phyloP scores from a whole-genome alignment of 208 protist genomes.

The Wallacemonas sp. region DNA sequence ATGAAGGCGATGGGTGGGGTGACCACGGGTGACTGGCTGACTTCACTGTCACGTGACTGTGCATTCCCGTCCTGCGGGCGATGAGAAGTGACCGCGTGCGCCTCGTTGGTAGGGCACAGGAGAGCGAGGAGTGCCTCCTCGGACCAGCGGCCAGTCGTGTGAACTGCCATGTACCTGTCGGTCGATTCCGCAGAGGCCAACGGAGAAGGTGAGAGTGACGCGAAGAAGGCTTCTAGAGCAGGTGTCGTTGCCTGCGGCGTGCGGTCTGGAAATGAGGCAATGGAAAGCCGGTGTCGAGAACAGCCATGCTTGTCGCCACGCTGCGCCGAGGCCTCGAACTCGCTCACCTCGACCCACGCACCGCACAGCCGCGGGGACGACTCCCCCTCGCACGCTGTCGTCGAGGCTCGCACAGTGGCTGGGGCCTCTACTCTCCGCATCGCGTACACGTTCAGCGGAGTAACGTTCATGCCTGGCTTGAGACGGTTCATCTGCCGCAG shows the following conservation, averaged over 20 bases:
- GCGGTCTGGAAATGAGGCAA: too few relatives aligned
- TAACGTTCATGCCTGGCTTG: slow-evolving; percentile 47
- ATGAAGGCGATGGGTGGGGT: slow-evolving; percentile 33
- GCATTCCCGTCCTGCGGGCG: too few relatives aligned
- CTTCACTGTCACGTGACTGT: too few relatives aligned
- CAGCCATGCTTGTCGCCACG: too few relatives aligned
- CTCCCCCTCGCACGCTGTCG: not conserved
- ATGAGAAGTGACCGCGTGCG: too few relatives aligned
- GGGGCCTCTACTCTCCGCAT: too few relatives aligned
- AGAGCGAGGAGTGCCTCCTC: not conserved
- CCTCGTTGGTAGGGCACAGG: too few relatives aligned
- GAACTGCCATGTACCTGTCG: slow-evolving; percentile 8
- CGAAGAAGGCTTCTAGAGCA: not conserved
- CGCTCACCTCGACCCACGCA: not conserved
- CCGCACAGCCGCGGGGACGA: not conserved
- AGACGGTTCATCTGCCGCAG: slow-evolving; percentile 25
- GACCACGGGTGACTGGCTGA: not conserved
- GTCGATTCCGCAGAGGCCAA: not conserved
- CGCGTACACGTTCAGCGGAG: slow-evolving; percentile 24
- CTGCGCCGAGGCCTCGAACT: too few relatives aligned
- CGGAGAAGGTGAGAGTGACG: not conserved
- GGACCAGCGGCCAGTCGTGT: not conserved
- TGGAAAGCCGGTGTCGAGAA: not conserved
- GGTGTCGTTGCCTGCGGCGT: too few relatives aligned
- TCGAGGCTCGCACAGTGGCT: too few relatives aligned